Percentiles rank a stretch among this genome's conserved stretches.
phyloP scores from a whole-genome alignment of 306 rosid genomes.

The Malus domestica region DNA sequence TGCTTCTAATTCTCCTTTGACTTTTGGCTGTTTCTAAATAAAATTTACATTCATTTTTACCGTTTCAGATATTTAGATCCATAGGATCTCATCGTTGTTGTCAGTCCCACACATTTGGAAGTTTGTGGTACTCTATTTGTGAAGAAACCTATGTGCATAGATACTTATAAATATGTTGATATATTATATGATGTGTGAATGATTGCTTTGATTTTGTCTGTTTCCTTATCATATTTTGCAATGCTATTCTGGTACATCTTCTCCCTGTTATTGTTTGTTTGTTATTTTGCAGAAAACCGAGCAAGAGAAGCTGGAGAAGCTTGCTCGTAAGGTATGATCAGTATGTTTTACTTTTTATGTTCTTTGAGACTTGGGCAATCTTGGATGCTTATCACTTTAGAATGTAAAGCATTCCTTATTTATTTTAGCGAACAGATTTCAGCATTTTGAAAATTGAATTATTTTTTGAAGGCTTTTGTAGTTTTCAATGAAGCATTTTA shows the following conservation, averaged over 20 bases:
- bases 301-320: constrained; percentile 83
- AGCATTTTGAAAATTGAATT: neutral
- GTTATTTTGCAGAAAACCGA: constrained; percentile 56
- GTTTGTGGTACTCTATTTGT: neutral
- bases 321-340: constrained; percentile 69
- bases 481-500: neutral
- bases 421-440: neutral
- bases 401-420: neutral
- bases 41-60: neutral
- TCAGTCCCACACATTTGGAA: neutral
- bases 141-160: neutral
- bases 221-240: neutral
- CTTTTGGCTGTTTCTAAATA: neutral
- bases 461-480: neutral
- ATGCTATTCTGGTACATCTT: neutral
- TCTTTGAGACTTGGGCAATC: neutral
- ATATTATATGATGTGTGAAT: neutral
- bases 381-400: neutral
- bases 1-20: neutral
- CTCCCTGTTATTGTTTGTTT: constrained; percentile 1
- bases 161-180: neutral
- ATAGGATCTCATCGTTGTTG: neutral
- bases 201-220: neutral
- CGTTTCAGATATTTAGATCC: neutral
- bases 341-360: neutral